These are phyloP conservation scores for Colletotrichum siamense DNA, from an alignment of 2,329 filamentous ascomycete genomes.

Conservation along the genomic window DNA sequence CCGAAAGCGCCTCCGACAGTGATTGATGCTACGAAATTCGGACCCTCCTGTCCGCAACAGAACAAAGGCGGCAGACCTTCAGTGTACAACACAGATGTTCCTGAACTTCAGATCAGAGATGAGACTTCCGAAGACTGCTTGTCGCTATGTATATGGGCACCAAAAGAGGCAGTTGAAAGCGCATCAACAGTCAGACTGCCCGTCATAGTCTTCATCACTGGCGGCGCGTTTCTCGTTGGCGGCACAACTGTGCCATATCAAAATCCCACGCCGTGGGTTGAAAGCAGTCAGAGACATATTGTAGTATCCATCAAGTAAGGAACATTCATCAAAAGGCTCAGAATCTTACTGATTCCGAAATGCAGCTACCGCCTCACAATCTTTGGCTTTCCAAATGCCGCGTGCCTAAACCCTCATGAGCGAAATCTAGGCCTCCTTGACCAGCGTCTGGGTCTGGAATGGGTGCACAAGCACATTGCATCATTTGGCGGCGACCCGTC, in stretches of 20 bases:
- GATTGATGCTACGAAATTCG: neutral
- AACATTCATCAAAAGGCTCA: accelerated
- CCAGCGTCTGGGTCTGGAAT: neutral
- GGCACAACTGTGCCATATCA: constrained; percentile 29
- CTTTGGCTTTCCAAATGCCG: constrained; percentile 33
- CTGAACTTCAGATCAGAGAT: neutral
- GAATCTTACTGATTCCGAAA: neutral
- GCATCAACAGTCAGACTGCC: neutral
- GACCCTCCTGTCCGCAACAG: neutral
- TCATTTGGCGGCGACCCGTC: neutral
- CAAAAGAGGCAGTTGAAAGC: neutral
- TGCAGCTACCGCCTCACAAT: constrained; percentile 31
- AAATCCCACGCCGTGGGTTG: constrained; percentile 28
- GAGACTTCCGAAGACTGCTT: neutral
- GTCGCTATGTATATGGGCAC: neutral
- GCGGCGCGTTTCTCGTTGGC: constrained; percentile 28
- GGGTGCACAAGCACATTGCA: neutral
- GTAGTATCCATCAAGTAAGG: constrained; percentile 26
- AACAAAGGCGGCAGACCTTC: neutral
- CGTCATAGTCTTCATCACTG: constrained; percentile 8
- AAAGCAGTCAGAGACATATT: constrained; percentile 29
- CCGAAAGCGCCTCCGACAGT: neutral
- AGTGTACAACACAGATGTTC: neutral
- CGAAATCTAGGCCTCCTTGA: neutral
- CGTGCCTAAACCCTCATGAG: constrained; percentile 18